phyloP scores from a whole-genome alignment of 352 stramenopile genomes.

The Globisporangium paddicum region DNA sequence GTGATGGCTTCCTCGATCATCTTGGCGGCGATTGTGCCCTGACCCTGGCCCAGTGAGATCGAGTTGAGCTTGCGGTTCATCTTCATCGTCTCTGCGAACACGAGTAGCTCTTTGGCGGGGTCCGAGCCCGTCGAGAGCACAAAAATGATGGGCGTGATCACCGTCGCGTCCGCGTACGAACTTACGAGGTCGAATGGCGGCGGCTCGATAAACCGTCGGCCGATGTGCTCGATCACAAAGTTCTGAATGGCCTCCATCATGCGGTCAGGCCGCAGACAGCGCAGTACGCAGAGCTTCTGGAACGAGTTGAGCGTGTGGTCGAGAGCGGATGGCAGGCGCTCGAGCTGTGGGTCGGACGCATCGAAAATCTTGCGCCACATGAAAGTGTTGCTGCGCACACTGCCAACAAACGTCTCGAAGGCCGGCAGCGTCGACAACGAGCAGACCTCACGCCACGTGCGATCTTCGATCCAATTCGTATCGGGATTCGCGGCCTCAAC shows the following conservation, averaged over 20 bases:
- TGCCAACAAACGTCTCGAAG: constrained; percentile 22
- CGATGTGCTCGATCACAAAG: constrained; percentile 81
- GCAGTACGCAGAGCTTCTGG: constrained; percentile 53
- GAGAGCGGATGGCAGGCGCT: constrained; percentile 26
- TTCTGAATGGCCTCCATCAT: constrained; percentile 74
- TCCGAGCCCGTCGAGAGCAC: constrained; percentile 88
- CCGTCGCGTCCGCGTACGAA: constrained; percentile 81
- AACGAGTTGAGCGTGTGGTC: constrained; percentile 32
- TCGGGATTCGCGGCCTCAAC: constrained; percentile 23
- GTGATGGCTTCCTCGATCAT: constrained; percentile 87
- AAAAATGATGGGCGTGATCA: constrained; percentile 89
- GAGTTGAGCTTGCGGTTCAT: constrained; percentile 83
- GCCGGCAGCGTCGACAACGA: constrained; percentile 30
- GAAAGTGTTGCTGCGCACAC: constrained; percentile 18
- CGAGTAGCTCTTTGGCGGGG: constrained; percentile 84
- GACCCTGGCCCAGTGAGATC: constrained; percentile 89
- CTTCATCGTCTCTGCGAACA: constrained; percentile 83
- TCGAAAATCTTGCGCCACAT: constrained; percentile 44
- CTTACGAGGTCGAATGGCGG: constrained; percentile 79
- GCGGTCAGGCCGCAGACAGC: constrained; percentile 51
- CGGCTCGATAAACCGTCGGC: constrained; percentile 77
- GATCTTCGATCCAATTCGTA: constrained; percentile 33
- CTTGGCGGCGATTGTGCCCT: constrained; percentile 80
- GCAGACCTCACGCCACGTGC: constrained; percentile 34
- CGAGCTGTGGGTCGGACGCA: constrained; percentile 31